These are phyloP conservation scores for Leccinum uliginosum DNA, from an alignment of 768 basidiomycete species.

Conservation along the genomic window DNA sequence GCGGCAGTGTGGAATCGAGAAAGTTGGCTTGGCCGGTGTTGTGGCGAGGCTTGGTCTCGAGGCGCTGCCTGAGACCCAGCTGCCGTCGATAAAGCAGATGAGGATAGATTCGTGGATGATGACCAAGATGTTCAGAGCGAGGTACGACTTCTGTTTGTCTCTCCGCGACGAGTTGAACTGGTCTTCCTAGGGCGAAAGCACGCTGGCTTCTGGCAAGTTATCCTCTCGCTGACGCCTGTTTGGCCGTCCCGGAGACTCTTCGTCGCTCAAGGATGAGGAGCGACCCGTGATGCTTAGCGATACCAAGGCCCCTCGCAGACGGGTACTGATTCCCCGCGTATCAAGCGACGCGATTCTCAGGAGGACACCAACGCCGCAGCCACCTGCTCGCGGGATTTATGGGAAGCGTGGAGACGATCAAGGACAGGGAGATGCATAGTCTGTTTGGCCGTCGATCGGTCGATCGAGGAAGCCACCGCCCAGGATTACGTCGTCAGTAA, in stretches of 20 bases:
- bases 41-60: conserved; percentile 25
- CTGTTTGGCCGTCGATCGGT: conserved; percentile 72
- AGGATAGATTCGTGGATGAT: conserved; percentile 32
- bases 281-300: conserved; percentile 26
- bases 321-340: conserved; percentile 15
- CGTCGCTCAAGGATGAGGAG: conserved; percentile 32
- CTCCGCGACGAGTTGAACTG: neutral
- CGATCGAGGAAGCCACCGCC: conserved; percentile 81
- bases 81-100: conserved; percentile 40
- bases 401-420: conserved; percentile 46
- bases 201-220: conserved; percentile 29
- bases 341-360: conserved; percentile 18
- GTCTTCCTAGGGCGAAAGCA: conserved; percentile 47
- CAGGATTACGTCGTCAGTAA: conserved; percentile 56
- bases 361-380: conserved; percentile 23
- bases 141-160: conserved; percentile 36
- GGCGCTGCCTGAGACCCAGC: conserved; percentile 42
- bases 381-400: conserved; percentile 41
- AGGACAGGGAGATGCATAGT: conserved; percentile 58
- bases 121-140: conserved; percentile 65
- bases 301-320: conserved; percentile 24
- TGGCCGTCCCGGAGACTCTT: conserved; percentile 47
- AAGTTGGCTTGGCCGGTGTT: conserved; percentile 14
- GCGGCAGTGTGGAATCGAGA: conserved; percentile 15
- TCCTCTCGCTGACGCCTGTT: conserved; percentile 52